Percentiles rank a stretch among this genome's conserved stretches.
phyloP scores from a whole-genome alignment of 2,329 filamentous ascomycete genomes.

The Alternaria panax region DNA sequence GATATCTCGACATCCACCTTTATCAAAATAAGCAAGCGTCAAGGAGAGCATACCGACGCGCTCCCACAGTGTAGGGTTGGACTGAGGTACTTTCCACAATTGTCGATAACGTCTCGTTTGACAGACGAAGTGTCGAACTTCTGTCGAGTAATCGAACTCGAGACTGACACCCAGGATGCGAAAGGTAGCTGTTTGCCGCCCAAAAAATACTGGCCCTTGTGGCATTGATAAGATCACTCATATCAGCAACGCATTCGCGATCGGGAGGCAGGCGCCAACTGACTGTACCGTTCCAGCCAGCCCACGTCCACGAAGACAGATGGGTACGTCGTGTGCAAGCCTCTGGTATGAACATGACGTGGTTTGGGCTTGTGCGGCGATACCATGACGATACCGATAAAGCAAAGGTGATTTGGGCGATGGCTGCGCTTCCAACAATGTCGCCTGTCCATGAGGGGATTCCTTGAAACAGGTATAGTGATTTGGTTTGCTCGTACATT shows the following conservation, averaged over 20 bases:
- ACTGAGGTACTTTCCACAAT: background rate
- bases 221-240: constrained; percentile 18
- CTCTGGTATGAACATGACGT: constrained; percentile 17
- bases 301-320: constrained; percentile 9
- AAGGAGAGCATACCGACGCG: constrained; percentile 17
- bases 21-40: constrained; percentile 1
- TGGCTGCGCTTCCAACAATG: constrained; percentile 5
- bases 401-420: constrained; percentile 15
- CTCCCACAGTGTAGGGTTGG: constrained; percentile 11
- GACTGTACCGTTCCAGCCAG: constrained; percentile 21
- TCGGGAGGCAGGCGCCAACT: constrained; percentile 21
- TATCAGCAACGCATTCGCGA: constrained; percentile 10
- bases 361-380: constrained; percentile 6
- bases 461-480: constrained; percentile 6
- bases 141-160: constrained; percentile 2
- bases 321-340: background rate
- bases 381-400: constrained; percentile 20
- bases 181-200: constrained; percentile 17
- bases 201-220: constrained; percentile 10
- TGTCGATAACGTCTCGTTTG: background rate
- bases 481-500: constrained; percentile 8
- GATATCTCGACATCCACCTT: background rate
- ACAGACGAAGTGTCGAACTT: background rate
- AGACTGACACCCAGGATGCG: background rate
- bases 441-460: constrained; percentile 18